These are phyloP conservation scores for Fraxinus cuspidata DNA, from an alignment of 257 asterid genomes.

Conservation along the genomic window DNA sequence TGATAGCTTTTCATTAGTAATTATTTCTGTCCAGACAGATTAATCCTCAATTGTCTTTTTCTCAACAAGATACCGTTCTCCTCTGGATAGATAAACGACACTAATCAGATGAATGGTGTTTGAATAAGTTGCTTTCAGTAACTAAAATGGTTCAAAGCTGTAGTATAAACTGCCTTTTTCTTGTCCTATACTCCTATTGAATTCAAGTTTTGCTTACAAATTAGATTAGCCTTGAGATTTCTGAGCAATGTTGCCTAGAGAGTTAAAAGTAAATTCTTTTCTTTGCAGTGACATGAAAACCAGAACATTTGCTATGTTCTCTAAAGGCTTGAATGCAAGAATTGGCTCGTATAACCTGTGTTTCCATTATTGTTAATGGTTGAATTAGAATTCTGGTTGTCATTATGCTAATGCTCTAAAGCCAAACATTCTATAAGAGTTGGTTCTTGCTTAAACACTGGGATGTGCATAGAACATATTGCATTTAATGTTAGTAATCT, in stretches of 20 bases:
- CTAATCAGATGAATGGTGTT: background rate
- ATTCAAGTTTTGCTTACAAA: background rate
- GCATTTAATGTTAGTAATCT: too few relatives aligned
- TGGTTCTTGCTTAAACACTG: background rate
- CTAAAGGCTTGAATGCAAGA: background rate
- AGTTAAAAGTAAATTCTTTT: too few relatives aligned
- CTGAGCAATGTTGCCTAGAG: background rate
- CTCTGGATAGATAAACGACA: background rate
- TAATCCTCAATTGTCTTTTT: background rate
- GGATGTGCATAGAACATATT: background rate
- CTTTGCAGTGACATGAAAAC: background rate
- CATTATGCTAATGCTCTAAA: background rate
- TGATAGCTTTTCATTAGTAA: background rate
- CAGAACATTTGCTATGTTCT: background rate
- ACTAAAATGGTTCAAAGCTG: background rate
- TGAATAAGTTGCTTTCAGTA: background rate
- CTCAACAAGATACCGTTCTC: background rate
- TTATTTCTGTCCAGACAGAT: background rate
- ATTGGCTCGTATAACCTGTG: background rate
- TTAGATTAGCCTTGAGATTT: background rate
- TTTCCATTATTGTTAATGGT: background rate
- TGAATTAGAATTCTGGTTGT: background rate
- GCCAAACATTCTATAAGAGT: background rate
- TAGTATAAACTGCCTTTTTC: too few relatives aligned
- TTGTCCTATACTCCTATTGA: background rate